Evolutionary conservation across 2,329 filamentous ascomycete species (phyloP).

Genomic region (Talaromyces amestolkiae): DNA sequence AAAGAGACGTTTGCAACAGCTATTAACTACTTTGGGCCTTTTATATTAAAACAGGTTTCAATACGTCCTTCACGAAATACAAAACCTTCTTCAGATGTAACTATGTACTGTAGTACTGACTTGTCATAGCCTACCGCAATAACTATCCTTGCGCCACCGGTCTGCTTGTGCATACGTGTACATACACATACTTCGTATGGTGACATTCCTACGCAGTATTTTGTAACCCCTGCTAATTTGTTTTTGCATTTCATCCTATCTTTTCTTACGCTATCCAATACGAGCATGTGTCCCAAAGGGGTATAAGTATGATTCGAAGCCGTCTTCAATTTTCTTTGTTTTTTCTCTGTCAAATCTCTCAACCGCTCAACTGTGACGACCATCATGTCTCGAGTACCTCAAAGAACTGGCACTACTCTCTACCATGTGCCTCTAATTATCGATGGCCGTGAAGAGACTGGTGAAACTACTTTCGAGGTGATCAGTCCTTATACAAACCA

Average conservation of each 20-base stretch:
- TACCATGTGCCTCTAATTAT: constrained; percentile 37
- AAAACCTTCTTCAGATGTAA: too few relatives aligned
- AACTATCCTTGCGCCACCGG: too few relatives aligned
- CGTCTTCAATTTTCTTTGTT: too few relatives aligned
- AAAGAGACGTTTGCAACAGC: too few relatives aligned
- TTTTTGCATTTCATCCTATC: background rate
- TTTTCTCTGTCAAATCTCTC: background rate
- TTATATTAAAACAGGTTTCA: too few relatives aligned
- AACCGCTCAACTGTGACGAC: background rate
- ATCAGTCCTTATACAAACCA: constrained; percentile 54
- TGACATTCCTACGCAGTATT: too few relatives aligned
- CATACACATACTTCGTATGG: too few relatives aligned
- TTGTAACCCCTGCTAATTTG: background rate
- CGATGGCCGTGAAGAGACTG: constrained; percentile 35
- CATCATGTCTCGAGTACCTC: background rate
- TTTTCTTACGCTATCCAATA: background rate
- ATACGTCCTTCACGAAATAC: too few relatives aligned
- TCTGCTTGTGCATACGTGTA: too few relatives aligned
- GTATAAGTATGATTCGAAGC: background rate
- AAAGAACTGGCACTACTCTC: background rate
- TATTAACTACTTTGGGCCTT: too few relatives aligned
- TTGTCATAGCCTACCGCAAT: too few relatives aligned
- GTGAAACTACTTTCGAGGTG: constrained; percentile 43
- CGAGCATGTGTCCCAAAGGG: background rate
- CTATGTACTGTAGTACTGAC: too few relatives aligned